These are phyloP conservation scores for Globisporangium alternatum DNA, from an alignment of 352 stramenopile species.

Conservation along the genomic window DNA sequence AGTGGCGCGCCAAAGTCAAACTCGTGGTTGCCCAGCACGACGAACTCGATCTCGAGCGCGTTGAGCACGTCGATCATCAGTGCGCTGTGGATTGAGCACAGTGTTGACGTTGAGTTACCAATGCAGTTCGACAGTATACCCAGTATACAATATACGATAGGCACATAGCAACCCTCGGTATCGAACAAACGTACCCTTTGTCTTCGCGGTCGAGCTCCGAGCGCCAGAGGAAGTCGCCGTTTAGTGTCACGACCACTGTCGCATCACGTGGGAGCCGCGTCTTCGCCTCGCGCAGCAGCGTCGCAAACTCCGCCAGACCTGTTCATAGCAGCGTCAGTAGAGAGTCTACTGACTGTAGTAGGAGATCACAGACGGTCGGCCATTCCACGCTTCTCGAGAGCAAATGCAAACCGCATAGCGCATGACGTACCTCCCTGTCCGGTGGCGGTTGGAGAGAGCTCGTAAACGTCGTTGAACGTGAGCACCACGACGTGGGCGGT, in stretches of 20 bases:
- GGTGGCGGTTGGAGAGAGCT: constrained; percentile 42
- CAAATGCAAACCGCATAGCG: background rate
- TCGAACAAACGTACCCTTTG: constrained; percentile 47
- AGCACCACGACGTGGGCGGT: constrained; percentile 45
- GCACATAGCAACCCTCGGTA: too few species aligned
- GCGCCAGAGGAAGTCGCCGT: constrained; percentile 70
- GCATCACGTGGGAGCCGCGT: constrained; percentile 23
- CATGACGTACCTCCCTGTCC: constrained; percentile 22
- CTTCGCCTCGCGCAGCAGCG: constrained; percentile 36
- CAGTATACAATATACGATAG: background rate
- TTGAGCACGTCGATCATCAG: constrained; percentile 72
- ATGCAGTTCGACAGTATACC: background rate
- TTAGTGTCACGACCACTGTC: constrained; percentile 56
- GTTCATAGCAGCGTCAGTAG: constrained; percentile 3
- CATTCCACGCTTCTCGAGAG: too few species aligned
- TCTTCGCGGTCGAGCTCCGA: constrained; percentile 60
- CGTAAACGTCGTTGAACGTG: constrained; percentile 74
- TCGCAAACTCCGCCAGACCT: constrained; percentile 53
- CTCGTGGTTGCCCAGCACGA: constrained; percentile 79
- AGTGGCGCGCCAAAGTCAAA: constrained; percentile 61
- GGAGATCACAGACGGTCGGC: background rate
- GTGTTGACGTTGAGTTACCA: background rate
- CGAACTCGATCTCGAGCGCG: constrained; percentile 46
- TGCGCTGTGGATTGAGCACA: constrained; percentile 23
- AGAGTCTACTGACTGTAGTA: background rate